Evolutionary conservation across 139 green algal species (phyloP).

Genomic region (Haematococcus sp.): DNA sequence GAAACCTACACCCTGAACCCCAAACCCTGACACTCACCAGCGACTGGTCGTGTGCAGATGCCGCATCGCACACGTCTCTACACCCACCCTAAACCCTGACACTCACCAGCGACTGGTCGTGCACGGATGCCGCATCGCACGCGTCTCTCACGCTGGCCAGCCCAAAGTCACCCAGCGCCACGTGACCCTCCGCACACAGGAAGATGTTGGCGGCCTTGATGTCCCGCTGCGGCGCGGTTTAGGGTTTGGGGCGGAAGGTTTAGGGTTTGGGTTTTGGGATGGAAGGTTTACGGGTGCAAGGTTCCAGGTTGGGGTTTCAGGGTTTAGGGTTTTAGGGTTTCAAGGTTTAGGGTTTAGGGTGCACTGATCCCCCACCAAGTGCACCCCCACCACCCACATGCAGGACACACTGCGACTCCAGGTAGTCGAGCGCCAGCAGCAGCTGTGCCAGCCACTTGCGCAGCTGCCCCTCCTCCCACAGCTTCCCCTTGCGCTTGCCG

Average conservation of each 20-base stretch:
- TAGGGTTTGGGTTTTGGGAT: too few relatives aligned
- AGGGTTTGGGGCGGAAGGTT: background rate
- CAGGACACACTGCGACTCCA: conserved; percentile 48
- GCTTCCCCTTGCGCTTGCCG: conserved; percentile 25
- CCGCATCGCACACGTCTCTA: conserved; percentile 2
- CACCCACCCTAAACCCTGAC: too few relatives aligned
- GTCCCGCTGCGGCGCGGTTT: conserved; percentile 49
- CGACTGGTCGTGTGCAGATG: conserved; percentile 1
- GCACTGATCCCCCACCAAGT: background rate
- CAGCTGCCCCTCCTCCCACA: conserved; percentile 49
- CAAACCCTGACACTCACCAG: conserved; percentile 11
- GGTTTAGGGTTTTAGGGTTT: too few relatives aligned
- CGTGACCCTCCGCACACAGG: conserved; percentile 43
- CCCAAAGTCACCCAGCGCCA: conserved; percentile 63
- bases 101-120: conserved; percentile 13
- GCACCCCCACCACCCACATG: conserved; percentile 17
- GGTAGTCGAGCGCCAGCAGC: conserved; percentile 60
- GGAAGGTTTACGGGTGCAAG: too few relatives aligned
- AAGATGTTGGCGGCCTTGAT: conserved; percentile 66
- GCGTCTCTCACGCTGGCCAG: conserved; percentile 44
- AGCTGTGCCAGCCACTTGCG: conserved; percentile 57
- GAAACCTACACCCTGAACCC: too few relatives aligned
- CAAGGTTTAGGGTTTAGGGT: too few relatives aligned
- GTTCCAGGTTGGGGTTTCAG: too few relatives aligned
- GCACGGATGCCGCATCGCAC: background rate